Evolutionary conservation across 2,329 filamentous ascomycete species (phyloP), one percentile per base, ranked within the genome.

Genomic region (Teratosphaeria destructans): DNA sequence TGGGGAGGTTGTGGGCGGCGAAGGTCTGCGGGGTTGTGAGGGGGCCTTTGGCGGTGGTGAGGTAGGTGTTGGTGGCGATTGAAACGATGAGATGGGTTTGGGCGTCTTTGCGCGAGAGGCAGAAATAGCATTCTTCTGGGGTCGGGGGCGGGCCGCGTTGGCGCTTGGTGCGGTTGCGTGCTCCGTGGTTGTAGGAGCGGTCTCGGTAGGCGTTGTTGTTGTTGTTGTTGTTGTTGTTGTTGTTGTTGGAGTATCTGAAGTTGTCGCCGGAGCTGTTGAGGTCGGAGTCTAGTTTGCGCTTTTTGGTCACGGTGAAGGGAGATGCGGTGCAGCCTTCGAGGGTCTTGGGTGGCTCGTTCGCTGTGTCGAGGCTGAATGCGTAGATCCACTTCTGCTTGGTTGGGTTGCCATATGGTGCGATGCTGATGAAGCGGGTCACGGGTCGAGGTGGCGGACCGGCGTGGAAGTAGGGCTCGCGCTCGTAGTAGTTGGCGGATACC

Each of bases 381-480:
- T 91, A 93, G 67, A 93, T 80, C 58, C 86, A 84, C 72, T 93
- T 96, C 56, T 89, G 85, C 73, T 95, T 96, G 23, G 79, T 77
- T 0, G 81, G 64, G 68, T 95, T 95, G 59, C 85, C 88, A 68
- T 84, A 92, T 0, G 87, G 81, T 0, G 91, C 92, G 57, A 97
- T 78, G 57, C 91, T 95, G 67, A 97, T 88, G 76, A 99, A 99
- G 19, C 94, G 85, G 1, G 94, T 97, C 10, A 95, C 75, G 1
- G 79, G 76, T 37, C 75, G 77, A 3, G 81, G 79, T 6, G 63
- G 35, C 3, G 66, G 61, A 0, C 63, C 67, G 26, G 75, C 64
- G 71, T 95, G 87, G 69, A 94, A 86, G 77, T 96, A 99, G 0
- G 93, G 90, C 73, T 97, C 94, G 59, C 94, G 85, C 75, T 99